These are phyloP conservation scores for Spergularia azorica DNA, from an alignment of 179 eudicot species.

Conservation along the genomic window DNA sequence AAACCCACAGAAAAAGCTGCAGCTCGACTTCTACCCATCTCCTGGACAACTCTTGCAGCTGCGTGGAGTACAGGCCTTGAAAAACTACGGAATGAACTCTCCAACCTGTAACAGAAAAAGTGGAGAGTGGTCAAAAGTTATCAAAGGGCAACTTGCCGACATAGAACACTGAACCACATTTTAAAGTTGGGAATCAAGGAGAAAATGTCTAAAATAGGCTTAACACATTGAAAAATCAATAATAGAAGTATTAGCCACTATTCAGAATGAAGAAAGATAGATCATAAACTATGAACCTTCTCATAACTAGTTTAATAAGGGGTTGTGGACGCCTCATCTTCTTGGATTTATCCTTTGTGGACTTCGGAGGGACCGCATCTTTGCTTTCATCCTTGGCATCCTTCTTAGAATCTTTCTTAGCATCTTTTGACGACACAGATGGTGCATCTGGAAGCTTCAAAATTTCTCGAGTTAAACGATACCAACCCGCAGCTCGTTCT, in stretches of 20 bases:
- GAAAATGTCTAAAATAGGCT: neutral
- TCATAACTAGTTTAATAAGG: slow-evolving; percentile 93
- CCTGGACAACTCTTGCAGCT: slow-evolving; percentile 98
- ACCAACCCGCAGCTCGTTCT: slow-evolving; percentile 99
- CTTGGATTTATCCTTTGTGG: slow-evolving; percentile 77
- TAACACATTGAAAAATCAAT: neutral
- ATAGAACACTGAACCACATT: neutral
- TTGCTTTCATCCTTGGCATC: slow-evolving; percentile 61
- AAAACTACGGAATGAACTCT: slow-evolving; percentile 93
- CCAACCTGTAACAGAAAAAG: slow-evolving; percentile 59
- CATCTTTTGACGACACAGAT: slow-evolving; percentile 61
- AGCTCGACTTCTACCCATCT: slow-evolving; percentile 99
- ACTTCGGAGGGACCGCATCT: slow-evolving; percentile 63
- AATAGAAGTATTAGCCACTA: neutral
- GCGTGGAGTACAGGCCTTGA: slow-evolving; percentile 98
- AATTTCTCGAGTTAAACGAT: slow-evolving; percentile 88
- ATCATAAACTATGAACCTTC: slow-evolving; percentile 54
- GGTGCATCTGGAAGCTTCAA: slow-evolving; percentile 96
- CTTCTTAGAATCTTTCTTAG: slow-evolving; percentile 59
- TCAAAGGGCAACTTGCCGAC: neutral
- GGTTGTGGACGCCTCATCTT: slow-evolving; percentile 92
- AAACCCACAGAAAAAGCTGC: slow-evolving; percentile 95
- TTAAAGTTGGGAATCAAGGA: neutral
- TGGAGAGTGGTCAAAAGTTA: neutral
- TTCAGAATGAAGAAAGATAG: neutral